phyloP scores from a whole-genome alignment of 768 basidiomycete genomes.

The Lyophyllum atratum region DNA sequence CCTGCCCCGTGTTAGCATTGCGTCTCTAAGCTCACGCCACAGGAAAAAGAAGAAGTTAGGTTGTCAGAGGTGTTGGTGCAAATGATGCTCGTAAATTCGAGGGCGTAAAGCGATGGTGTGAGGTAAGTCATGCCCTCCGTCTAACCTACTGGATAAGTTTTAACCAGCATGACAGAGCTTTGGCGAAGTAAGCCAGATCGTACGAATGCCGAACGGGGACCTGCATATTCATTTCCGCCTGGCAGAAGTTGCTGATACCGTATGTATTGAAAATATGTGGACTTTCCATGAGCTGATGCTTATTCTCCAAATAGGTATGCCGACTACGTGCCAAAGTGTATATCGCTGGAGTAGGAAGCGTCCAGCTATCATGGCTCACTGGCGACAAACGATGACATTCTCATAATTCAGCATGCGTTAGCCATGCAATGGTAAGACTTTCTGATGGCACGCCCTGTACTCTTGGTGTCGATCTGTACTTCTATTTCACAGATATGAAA shows the following conservation, averaged over 20 bases:
- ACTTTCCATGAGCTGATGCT: neutral
- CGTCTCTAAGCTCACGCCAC: conserved; percentile 41
- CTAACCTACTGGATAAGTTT: neutral
- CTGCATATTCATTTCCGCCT: conserved; percentile 75
- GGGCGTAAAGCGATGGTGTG: conserved; percentile 74
- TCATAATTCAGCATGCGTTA: conserved; percentile 1
- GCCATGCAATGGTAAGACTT: conserved; percentile 3
- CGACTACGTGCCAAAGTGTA: conserved; percentile 75
- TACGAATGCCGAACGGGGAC: conserved; percentile 74
- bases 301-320: conserved; percentile 55
- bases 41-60: conserved; percentile 62
- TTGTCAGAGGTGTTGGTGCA: conserved; percentile 67
- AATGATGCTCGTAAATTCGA: conserved; percentile 67
- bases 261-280: conserved; percentile 33
- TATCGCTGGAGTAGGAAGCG: conserved; percentile 77
- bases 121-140: conserved; percentile 43
- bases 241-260: conserved; percentile 80
- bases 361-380: conserved; percentile 73
- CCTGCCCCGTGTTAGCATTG: conserved; percentile 36
- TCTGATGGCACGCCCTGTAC: neutral
- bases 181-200: conserved; percentile 74
- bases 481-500: conserved; percentile 2
- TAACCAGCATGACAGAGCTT: conserved; percentile 50
- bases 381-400: conserved; percentile 46
- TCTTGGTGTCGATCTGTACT: neutral